Percentiles rank a stretch among this genome's conserved stretches.
Evolutionary conservation across 352 stramenopile species (phyloP).

Genomic region (Globisporangium yorkense): DNA sequence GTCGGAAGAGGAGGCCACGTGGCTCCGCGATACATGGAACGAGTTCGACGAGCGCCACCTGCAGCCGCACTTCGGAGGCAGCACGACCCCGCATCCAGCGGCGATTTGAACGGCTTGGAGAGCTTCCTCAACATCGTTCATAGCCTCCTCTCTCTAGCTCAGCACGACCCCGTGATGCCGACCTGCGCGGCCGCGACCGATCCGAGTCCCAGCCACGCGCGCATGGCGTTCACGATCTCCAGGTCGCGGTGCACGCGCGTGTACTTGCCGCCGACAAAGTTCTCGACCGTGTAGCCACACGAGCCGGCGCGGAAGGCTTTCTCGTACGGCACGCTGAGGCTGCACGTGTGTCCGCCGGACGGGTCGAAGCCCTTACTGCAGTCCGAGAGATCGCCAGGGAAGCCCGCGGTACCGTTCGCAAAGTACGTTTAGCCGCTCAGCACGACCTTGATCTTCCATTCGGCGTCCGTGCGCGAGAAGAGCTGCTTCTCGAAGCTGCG

Average conservation of each 20-base stretch:
- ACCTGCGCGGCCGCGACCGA: too few relatives aligned
- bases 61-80: slow-evolving; percentile 57
- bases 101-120: not conserved
- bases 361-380: slow-evolving; percentile 31
- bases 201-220: slow-evolving; percentile 5
- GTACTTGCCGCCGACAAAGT: slow-evolving; percentile 48
- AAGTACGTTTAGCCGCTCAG: slow-evolving; percentile 65
- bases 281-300: slow-evolving; percentile 53
- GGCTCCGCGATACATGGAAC: slow-evolving; percentile 49
- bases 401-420: slow-evolving; percentile 36
- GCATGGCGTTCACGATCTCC: slow-evolving; percentile 62
- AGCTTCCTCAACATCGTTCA: too few relatives aligned
- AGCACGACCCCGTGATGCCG: too few relatives aligned
- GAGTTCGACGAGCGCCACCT: slow-evolving; percentile 60
- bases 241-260: slow-evolving; percentile 67
- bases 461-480: too few relatives aligned
- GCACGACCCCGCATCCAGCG: slow-evolving; percentile 11
- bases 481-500: too few relatives aligned
- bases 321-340: slow-evolving; percentile 34
- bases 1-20: slow-evolving; percentile 25
- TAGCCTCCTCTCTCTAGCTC: too few relatives aligned
- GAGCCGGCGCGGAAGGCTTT: slow-evolving; percentile 44
- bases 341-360: slow-evolving; percentile 22
- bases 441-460: slow-evolving; percentile 58
- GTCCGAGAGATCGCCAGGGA: slow-evolving; percentile 49